phyloP scores from a whole-genome alignment of 495 filamentous ascomycete species.

The Umbilicaria muhlenbergii region DNA sequence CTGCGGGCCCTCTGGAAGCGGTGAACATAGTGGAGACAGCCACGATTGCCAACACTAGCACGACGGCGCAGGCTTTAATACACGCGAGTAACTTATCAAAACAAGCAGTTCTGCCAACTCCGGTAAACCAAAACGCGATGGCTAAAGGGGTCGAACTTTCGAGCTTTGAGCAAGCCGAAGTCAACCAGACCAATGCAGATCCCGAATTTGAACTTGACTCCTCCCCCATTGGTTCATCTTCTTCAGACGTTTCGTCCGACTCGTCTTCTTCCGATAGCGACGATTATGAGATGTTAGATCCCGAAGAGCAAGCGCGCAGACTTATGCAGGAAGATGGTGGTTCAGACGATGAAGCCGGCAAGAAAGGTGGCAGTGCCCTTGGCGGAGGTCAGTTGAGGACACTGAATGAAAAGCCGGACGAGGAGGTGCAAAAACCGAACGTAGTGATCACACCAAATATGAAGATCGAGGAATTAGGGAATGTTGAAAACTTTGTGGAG shows the following conservation, averaged over 20 bases:
- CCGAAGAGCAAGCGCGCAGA: constrained; percentile 63
- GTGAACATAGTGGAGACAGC: too few species aligned
- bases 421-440: constrained; percentile 54
- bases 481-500: constrained; percentile 57
- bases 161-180: constrained; percentile 23
- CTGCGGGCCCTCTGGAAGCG: too few species aligned
- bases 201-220: constrained; percentile 63
- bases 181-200: constrained; percentile 41
- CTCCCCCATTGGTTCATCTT: constrained; percentile 38
- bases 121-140: not conserved
- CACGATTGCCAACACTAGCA: too few species aligned
- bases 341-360: constrained; percentile 52
- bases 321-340: constrained; percentile 61
- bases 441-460: constrained; percentile 58
- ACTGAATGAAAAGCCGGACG: constrained; percentile 56
- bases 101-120: too few species aligned
- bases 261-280: constrained; percentile 44
- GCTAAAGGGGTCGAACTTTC: constrained; percentile 12
- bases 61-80: too few species aligned
- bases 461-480: constrained; percentile 57
- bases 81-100: too few species aligned
- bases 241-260: constrained; percentile 35
- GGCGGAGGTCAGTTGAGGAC: constrained; percentile 40
- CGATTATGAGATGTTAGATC: constrained; percentile 52
- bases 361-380: constrained; percentile 25